These are phyloP conservation scores for Ceratocystis lukuohia DNA, from an alignment of 2,329 filamentous ascomycete genomes.

Conservation along the genomic window DNA sequence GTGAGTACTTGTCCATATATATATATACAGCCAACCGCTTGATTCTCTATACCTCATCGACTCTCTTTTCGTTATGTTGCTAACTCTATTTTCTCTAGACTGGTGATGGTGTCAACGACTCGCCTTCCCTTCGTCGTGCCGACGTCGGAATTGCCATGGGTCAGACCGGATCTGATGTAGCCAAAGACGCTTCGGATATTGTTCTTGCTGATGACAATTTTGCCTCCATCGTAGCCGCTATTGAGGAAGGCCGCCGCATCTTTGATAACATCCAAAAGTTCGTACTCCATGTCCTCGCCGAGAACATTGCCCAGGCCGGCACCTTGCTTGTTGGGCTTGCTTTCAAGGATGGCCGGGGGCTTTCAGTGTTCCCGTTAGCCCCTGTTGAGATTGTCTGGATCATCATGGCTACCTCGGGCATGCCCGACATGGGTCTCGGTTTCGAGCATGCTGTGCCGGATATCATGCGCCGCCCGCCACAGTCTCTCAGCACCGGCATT, in stretches of 20 bases:
- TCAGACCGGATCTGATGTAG: slow-evolving; percentile 47
- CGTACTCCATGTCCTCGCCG: slow-evolving; percentile 53
- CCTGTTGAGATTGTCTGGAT: slow-evolving; percentile 73
- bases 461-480: slow-evolving; percentile 55
- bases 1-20: slow-evolving; percentile 22
- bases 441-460: slow-evolving; percentile 58
- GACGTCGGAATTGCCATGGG: slow-evolving; percentile 63
- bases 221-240: slow-evolving; percentile 55
- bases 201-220: slow-evolving; percentile 64
- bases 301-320: slow-evolving; percentile 59
- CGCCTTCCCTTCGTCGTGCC: slow-evolving; percentile 53
- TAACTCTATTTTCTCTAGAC: slow-evolving; percentile 29
- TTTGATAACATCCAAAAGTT: slow-evolving; percentile 70
- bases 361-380: slow-evolving; percentile 60
- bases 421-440: slow-evolving; percentile 65
- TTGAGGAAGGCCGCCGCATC: slow-evolving; percentile 57
- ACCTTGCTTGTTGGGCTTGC: slow-evolving; percentile 57
- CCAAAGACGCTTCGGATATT: slow-evolving; percentile 52
- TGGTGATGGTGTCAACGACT: slow-evolving; percentile 63
- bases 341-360: slow-evolving; percentile 50
- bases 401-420: slow-evolving; percentile 63
- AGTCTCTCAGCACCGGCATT: slow-evolving; percentile 46
- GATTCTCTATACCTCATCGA: background rate
- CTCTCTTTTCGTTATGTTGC: background rate
- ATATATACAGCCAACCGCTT: background rate